A percentile compares a stretch with the other conserved stretches of the same genome.
phyloP scores from a whole-genome alignment of 1,139 yeast species.

The Sugiyamaella novakii region DNA sequence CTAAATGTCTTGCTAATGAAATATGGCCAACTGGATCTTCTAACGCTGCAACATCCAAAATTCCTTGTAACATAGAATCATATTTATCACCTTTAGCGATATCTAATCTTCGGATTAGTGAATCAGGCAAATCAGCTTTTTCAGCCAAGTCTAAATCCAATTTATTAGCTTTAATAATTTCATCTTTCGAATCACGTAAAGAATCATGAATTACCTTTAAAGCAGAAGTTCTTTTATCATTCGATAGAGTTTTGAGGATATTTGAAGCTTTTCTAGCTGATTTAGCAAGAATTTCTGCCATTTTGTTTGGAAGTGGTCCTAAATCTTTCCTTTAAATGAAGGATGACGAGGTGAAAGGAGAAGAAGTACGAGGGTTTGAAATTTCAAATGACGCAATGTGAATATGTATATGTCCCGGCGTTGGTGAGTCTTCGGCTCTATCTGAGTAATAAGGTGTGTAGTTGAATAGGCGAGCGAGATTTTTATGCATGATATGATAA shows the following conservation, averaged over 20 bases:
- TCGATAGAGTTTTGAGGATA: slow-evolving; percentile 70
- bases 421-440: slow-evolving; percentile 3
- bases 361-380: slow-evolving; percentile 3
- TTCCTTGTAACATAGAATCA: slow-evolving; percentile 93
- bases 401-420: too few species aligned
- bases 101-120: slow-evolving; percentile 83
- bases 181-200: slow-evolving; percentile 57
- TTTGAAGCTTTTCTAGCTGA: slow-evolving; percentile 80
- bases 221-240: slow-evolving; percentile 74
- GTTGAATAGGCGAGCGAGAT: too few species aligned
- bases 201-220: slow-evolving; percentile 71
- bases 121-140: slow-evolving; percentile 57
- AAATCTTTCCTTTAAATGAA: too few species aligned
- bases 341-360: too few species aligned
- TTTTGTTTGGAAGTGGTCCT: slow-evolving; percentile 9
- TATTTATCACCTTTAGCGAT: slow-evolving; percentile 79
- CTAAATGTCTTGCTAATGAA: slow-evolving; percentile 79
- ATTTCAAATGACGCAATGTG: slow-evolving; percentile 16
- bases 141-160: slow-evolving; percentile 73
- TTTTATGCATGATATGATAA: too few species aligned
- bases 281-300: slow-evolving; percentile 76
- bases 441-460: too few species aligned
- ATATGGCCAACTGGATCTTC: slow-evolving; percentile 90
- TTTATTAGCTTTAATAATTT: slow-evolving; percentile 70
- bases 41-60: slow-evolving; percentile 82